Percentiles rank a stretch among this genome's conserved stretches.
These are phyloP conservation scores for Entelexis paramagnoliae DNA, from an alignment of 1,139 yeast species.

Conservation along the genomic window DNA sequence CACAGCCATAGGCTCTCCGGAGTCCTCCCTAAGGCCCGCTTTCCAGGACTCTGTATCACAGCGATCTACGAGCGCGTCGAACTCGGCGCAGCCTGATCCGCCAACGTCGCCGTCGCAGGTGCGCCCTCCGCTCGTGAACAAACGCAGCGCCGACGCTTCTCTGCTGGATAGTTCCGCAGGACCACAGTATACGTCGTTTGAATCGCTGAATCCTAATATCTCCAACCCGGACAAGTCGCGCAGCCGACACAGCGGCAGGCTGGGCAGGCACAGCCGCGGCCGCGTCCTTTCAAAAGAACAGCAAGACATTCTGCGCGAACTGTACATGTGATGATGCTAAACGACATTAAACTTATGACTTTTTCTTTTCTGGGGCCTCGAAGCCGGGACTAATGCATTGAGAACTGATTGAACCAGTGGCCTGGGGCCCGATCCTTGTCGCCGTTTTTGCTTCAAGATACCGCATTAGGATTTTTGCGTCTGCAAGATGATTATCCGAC, in stretches of 20 bases:
- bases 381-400: no score
- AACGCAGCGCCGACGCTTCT: not conserved
- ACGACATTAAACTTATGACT: not conserved
- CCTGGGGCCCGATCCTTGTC: no score
- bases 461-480: no score
- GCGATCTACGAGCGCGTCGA: not conserved
- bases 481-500: not conserved
- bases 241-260: conserved; percentile 5
- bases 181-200: conserved; percentile 26
- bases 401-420: no score
- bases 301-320: conserved; percentile 24
- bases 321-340: conserved; percentile 10
- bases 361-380: no score
- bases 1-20: not conserved
- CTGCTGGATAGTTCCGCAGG: not conserved
- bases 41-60: not conserved
- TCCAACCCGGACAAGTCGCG: conserved; percentile 19
- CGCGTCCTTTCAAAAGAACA: conserved; percentile 24
- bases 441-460: no score
- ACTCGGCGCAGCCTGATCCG: not conserved
- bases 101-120: not conserved
- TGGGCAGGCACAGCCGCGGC: not conserved
- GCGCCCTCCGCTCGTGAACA: not conserved
- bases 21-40: not conserved
- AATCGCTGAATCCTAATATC: conserved; percentile 19